These are phyloP conservation scores for Wakefieldia striispora DNA, from an alignment of 768 basidiomycete genomes.

Conservation along the genomic window DNA sequence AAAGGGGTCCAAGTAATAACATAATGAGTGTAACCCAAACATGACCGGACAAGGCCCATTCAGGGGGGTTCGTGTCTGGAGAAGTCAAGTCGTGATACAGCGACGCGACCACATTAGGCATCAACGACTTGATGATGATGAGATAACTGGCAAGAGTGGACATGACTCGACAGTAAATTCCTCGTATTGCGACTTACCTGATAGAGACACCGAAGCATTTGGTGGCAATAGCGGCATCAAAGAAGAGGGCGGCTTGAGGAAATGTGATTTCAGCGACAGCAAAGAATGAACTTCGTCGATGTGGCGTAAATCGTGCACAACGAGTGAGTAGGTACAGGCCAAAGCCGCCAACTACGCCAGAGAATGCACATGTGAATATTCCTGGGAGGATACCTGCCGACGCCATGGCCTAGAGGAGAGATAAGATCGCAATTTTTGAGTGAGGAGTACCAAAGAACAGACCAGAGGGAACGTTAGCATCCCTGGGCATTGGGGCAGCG, in stretches of 20 bases:
- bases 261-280: constrained; percentile 83
- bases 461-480: constrained; percentile 90
- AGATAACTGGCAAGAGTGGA: constrained; percentile 54
- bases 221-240: constrained; percentile 91
- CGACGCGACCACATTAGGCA: constrained; percentile 86
- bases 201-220: constrained; percentile 98
- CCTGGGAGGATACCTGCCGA: constrained; percentile 89
- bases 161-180: not conserved
- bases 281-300: constrained; percentile 80
- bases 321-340: constrained; percentile 87
- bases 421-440: not conserved
- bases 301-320: constrained; percentile 74
- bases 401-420: constrained; percentile 68
- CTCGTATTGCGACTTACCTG: constrained; percentile 47
- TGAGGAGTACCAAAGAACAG: constrained; percentile 12
- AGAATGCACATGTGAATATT: constrained; percentile 81
- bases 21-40: constrained; percentile 83
- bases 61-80: constrained; percentile 60
- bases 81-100: constrained; percentile 78
- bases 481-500: constrained; percentile 40
- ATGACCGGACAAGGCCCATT: constrained; percentile 73
- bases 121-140: constrained; percentile 89
- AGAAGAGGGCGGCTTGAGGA: constrained; percentile 82
- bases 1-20: constrained; percentile 73
- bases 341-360: constrained; percentile 72